Conservation (phyloP, 2,329 filamentous ascomycete genomes). For the Fusarium keratoplasticum region DNA sequence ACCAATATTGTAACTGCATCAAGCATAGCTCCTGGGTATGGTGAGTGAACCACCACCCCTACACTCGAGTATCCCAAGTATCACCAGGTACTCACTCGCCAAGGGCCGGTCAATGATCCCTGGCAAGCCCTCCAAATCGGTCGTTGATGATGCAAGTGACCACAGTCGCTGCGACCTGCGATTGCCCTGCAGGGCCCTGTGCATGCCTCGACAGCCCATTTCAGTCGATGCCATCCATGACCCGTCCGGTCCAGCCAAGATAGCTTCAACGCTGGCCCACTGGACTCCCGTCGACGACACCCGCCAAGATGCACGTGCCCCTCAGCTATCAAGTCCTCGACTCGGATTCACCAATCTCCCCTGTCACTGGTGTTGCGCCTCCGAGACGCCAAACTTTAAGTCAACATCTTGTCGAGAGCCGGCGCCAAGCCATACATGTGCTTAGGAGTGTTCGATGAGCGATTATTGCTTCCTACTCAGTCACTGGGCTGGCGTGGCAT, state of each 20-base stretch:
- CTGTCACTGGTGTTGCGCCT: slow-evolving; percentile 1
- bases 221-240: not conserved
- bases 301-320: slow-evolving; percentile 9
- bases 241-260: not conserved
- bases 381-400: slow-evolving; percentile 17
- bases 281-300: not conserved
- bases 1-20: not conserved
- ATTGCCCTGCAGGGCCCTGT: slow-evolving; percentile 3
- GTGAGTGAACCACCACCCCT: not conserved
- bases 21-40: not conserved
- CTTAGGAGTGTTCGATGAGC: not conserved
- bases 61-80: not conserved
- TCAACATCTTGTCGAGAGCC: slow-evolving; percentile 3
- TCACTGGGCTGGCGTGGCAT: not conserved
- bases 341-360: slow-evolving; percentile 2
- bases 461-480: not conserved
- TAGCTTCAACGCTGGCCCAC: not conserved
- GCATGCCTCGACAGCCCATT: slow-evolving; percentile 6
- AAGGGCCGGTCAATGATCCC: not conserved
- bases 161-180: not conserved
- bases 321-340: not conserved
- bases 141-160: not conserved
- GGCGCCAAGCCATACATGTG: not conserved
- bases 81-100: slow-evolving; percentile 1
- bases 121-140: slow-evolving; percentile 5